A percentile compares a stretch with the other conserved stretches of the same genome.
phyloP scores from a whole-genome alignment of 306 rosid genomes.

The Acacia melanoxylon region DNA sequence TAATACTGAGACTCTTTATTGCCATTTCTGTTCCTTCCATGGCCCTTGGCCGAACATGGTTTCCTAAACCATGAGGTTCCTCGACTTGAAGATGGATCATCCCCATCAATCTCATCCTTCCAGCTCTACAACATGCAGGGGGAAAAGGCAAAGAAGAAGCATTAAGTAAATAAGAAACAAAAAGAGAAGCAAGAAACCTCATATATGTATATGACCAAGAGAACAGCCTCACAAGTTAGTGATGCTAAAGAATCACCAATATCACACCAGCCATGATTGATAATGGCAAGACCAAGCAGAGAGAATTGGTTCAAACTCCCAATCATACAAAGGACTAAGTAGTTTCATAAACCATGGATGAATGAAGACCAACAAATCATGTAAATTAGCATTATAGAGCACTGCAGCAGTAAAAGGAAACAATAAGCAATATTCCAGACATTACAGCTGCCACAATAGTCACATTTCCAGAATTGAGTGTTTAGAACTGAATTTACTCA shows the following conservation, averaged over 20 bases:
- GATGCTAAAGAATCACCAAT: not conserved
- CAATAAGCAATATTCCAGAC: conserved; percentile 4
- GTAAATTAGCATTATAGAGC: not conserved
- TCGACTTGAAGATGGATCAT: conserved; percentile 35
- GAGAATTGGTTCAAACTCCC: conserved; percentile 4
- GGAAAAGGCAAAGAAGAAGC: not conserved
- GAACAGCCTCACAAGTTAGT: not conserved
- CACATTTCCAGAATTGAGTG: not conserved
- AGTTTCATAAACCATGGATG: conserved; percentile 11
- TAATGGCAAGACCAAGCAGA: conserved; percentile 7
- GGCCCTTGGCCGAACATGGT: conserved; percentile 12
- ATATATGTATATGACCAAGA: not conserved
- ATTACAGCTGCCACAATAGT: conserved; percentile 9
- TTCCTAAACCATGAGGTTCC: conserved; percentile 37
- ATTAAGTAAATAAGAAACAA: not conserved
- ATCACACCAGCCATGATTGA: conserved; percentile 6
- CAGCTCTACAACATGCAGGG: conserved; percentile 34
- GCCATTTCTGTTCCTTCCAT: conserved; percentile 15
- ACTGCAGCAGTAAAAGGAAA: not conserved
- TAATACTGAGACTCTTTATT: conserved; percentile 18
- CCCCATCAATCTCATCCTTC: conserved; percentile 29
- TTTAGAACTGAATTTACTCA: not conserved
- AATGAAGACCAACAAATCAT: conserved; percentile 16
- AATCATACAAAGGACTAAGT: not conserved
- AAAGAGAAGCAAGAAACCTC: not conserved